Percentiles rank a stretch among this genome's conserved stretches.
Conservation (phyloP, 2,329 filamentous ascomycete genomes). For the Cladosporium austrohemisphaericum region DNA sequence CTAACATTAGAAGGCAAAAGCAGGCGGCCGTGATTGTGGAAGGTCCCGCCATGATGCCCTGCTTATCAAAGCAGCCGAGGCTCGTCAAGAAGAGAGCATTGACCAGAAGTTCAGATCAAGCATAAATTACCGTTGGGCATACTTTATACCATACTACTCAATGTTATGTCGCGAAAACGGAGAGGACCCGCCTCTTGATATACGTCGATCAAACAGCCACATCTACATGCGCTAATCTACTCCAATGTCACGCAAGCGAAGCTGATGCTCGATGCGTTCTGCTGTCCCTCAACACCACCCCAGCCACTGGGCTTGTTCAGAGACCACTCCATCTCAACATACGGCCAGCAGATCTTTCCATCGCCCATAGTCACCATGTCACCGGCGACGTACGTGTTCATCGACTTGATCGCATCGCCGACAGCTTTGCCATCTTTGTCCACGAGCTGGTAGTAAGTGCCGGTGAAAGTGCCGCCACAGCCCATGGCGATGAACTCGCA, state of each 20-base stretch:
- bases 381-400: conserved; percentile 56
- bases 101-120: too few species aligned
- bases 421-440: conserved; percentile 50
- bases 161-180: too few species aligned
- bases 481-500: conserved; percentile 59
- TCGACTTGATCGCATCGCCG: conserved; percentile 49
- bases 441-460: conserved; percentile 58
- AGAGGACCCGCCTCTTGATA: too few species aligned
- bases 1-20: too few species aligned
- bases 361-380: conserved; percentile 61
- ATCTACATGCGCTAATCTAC: too few species aligned
- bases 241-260: conserved; percentile 49
- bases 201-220: too few species aligned
- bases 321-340: conserved; percentile 55
- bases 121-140: too few species aligned
- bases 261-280: conserved; percentile 44
- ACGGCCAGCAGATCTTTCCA: conserved; percentile 60
- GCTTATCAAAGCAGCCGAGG: too few species aligned
- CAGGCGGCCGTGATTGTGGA: too few species aligned
- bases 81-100: too few species aligned
- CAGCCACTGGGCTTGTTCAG: conserved; percentile 33
- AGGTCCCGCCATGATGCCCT: too few species aligned
- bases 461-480: conserved; percentile 56
- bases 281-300: conserved; percentile 16
- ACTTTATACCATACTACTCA: too few species aligned